Percentiles rank a stretch among this genome's conserved stretches.
Evolutionary conservation across 176 grass and related monocot genomes (phyloP).

Genomic region (Oryza coarctata): DNA sequence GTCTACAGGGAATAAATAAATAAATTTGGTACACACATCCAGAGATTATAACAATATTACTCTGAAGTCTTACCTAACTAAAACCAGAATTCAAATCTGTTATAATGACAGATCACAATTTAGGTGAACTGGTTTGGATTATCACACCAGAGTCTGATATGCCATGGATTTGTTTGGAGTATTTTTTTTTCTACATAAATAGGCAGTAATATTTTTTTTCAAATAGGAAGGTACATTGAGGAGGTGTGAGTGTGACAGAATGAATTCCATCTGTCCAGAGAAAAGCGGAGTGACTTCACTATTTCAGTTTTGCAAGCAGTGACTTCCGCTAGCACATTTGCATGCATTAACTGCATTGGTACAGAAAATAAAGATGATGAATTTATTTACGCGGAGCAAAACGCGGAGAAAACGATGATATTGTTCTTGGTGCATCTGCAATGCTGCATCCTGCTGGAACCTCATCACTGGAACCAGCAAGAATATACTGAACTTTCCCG

Average conservation of each 20-base stretch:
- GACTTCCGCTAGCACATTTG: neutral
- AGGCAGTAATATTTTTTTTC: neutral
- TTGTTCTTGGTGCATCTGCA: neutral
- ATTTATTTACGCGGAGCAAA: neutral
- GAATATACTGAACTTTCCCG: conserved; percentile 36
- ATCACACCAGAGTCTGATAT: neutral
- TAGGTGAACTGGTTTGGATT: neutral
- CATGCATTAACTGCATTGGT: neutral
- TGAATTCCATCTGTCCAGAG: neutral
- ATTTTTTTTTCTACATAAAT: conserved; percentile 10
- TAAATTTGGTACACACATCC: conserved; percentile 4
- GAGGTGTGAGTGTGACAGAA: neutral
- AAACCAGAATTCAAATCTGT: neutral
- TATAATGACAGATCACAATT: neutral
- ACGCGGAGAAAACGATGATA: neutral
- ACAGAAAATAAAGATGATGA: neutral
- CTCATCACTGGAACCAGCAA: neutral
- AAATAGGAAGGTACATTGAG: neutral
- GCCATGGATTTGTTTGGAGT: neutral
- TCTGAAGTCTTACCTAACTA: neutral
- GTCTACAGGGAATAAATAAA: conserved; percentile 15
- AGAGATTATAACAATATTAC: neutral
- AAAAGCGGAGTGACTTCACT: neutral
- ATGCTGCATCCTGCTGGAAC: neutral
- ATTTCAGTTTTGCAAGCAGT: conserved; percentile 1